phyloP scores from a whole-genome alignment of 2,329 filamentous ascomycete genomes.

The Polytolypa hystricis region DNA sequence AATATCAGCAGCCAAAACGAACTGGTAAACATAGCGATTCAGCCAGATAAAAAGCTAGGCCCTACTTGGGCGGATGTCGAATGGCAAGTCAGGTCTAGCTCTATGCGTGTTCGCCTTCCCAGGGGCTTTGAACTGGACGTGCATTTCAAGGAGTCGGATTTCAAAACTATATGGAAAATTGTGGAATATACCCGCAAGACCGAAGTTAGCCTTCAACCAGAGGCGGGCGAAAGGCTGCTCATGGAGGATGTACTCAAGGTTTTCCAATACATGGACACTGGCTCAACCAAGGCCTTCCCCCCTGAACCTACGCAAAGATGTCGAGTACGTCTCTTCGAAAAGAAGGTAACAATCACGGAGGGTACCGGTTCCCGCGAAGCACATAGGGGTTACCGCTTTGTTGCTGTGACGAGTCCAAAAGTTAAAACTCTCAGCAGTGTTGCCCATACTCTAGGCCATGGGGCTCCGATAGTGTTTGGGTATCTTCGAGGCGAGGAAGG shows the following conservation, averaged over 20 bases:
- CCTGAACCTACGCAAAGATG: conserved; percentile 61
- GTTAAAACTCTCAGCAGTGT: conserved; percentile 69
- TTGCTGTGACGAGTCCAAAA: conserved; percentile 64
- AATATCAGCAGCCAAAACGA: conserved; percentile 71
- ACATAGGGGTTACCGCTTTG: conserved; percentile 69
- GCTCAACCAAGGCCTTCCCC: conserved; percentile 62
- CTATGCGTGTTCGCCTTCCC: conserved; percentile 59
- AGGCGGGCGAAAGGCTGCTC: conserved; percentile 56
- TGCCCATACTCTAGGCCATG: conserved; percentile 55
- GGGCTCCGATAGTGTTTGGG: conserved; percentile 63
- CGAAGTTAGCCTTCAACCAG: conserved; percentile 57
- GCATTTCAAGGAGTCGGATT: conserved; percentile 65
- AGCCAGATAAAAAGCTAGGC: conserved; percentile 54
- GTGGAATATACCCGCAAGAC: conserved; percentile 75
- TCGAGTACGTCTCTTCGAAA: conserved; percentile 66
- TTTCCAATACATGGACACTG: conserved; percentile 72
- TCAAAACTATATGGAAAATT: conserved; percentile 66
- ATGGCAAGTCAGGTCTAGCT: conserved; percentile 59
- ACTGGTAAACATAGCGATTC: conserved; percentile 62
- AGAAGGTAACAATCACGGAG: conserved; percentile 54
- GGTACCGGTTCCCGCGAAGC: conserved; percentile 60
- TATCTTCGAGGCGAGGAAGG: conserved; percentile 63
- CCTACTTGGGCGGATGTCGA: conserved; percentile 71
- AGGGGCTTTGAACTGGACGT: conserved; percentile 64
- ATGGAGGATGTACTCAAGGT: conserved; percentile 59